Evolutionary conservation across 2,329 filamentous ascomycete species (phyloP).

Genomic region (Penicillium oxalicum): DNA sequence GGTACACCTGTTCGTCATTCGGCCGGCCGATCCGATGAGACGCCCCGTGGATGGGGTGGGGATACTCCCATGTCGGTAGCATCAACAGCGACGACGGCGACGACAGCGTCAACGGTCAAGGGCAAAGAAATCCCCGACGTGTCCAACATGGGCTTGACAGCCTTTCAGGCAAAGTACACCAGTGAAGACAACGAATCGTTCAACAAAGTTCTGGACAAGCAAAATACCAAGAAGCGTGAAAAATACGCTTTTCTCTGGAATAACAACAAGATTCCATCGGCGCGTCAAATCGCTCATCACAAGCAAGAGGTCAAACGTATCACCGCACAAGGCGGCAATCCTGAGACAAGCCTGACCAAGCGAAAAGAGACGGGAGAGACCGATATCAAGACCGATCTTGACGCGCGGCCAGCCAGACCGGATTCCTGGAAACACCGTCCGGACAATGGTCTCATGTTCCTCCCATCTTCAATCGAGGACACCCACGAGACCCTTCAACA

Average conservation of each 20-base stretch:
- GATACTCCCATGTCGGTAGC: slow-evolving; percentile 65
- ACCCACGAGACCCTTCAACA: slow-evolving; percentile 57
- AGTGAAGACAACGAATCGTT: slow-evolving; percentile 98
- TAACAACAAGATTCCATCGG: slow-evolving; percentile 69
- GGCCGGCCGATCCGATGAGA: slow-evolving; percentile 17
- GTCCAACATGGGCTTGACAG: slow-evolving; percentile 68
- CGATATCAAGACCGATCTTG: slow-evolving; percentile 56
- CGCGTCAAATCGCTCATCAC: slow-evolving; percentile 55
- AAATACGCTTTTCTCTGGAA: slow-evolving; percentile 87
- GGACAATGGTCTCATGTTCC: slow-evolving; percentile 83
- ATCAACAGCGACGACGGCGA: slow-evolving; percentile 34
- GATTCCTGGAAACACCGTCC: slow-evolving; percentile 70
- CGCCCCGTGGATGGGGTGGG: slow-evolving; percentile 52
- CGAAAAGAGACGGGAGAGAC: slow-evolving; percentile 39
- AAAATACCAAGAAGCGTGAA: slow-evolving; percentile 76
- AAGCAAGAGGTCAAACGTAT: slow-evolving; percentile 63
- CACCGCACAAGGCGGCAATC: slow-evolving; percentile 55
- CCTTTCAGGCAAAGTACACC: slow-evolving; percentile 89
- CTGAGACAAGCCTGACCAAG: slow-evolving; percentile 46
- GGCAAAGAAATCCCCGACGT: slow-evolving; percentile 54
- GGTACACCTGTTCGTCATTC: slow-evolving; percentile 53
- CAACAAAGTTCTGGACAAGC: slow-evolving; percentile 82
- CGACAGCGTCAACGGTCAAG: slow-evolving; percentile 28
- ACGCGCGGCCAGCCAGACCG: slow-evolving; percentile 69
- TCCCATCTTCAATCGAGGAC: slow-evolving; percentile 47